Evolutionary conservation across 345 rosid species (phyloP).

Genomic region (Crucihimalaya himalaica): DNA sequence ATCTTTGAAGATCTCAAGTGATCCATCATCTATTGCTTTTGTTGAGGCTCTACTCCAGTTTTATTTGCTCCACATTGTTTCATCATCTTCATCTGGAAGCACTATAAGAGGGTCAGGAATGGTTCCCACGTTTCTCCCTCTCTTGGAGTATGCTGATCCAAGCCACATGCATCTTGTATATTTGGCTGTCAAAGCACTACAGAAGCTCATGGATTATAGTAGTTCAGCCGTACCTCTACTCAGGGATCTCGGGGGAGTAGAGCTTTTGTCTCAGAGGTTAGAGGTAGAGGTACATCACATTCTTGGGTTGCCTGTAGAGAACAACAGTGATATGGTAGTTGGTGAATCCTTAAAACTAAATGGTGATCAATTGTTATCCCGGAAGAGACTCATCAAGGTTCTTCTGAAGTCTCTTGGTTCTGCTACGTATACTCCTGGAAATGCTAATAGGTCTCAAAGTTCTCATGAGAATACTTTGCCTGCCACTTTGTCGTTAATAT

Average conservation of each 20-base stretch:
- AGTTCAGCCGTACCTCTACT: constrained; percentile 86
- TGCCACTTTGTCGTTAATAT: constrained; percentile 72
- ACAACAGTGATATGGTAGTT: constrained; percentile 55
- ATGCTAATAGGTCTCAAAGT: constrained; percentile 61
- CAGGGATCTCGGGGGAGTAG: constrained; percentile 90
- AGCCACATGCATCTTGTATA: constrained; percentile 86
- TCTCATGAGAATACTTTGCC: constrained; percentile 79
- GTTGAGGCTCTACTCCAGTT: constrained; percentile 95
- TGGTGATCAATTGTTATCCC: constrained; percentile 61
- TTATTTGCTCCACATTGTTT: constrained; percentile 91
- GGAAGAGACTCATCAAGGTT: constrained; percentile 94
- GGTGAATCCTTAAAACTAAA: constrained; percentile 62
- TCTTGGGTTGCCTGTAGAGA: constrained; percentile 54
- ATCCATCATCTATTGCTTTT: constrained; percentile 86
- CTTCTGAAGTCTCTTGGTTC: constrained; percentile 94
- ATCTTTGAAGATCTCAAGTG: constrained; percentile 74
- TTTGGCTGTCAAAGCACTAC: constrained; percentile 87
- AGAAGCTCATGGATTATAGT: constrained; percentile 95
- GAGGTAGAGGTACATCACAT: constrained; percentile 80
- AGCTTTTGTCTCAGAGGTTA: constrained; percentile 86
- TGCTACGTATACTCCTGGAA: constrained; percentile 82
- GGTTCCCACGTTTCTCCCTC: constrained; percentile 93
- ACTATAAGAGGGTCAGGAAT: constrained; percentile 94
- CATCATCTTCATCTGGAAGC: constrained; percentile 92
- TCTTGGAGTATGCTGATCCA: constrained; percentile 83